These are phyloP conservation scores for Diplodia intermedia DNA, from an alignment of 2,329 filamentous ascomycete genomes.

Conservation along the genomic window DNA sequence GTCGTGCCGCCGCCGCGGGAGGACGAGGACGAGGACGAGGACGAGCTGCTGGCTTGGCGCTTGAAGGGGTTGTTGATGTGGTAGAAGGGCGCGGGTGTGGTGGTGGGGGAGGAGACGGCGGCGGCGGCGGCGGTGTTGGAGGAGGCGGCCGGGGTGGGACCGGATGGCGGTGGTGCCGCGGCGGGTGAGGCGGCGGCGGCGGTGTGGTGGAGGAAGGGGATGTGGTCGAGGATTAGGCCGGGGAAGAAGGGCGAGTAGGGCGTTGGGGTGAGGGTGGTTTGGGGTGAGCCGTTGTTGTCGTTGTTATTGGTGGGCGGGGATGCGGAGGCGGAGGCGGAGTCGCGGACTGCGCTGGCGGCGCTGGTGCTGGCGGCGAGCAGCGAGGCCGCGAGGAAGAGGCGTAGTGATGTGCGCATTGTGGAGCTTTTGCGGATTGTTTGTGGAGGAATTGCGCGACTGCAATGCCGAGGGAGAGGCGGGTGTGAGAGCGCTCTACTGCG, in stretches of 20 bases:
- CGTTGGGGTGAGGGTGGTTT: background rate
- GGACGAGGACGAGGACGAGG: background rate
- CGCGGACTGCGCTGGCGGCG: slow-evolving; percentile 6
- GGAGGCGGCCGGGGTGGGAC: background rate
- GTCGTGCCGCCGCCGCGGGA: slow-evolving; percentile 41
- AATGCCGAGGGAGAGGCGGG: background rate
- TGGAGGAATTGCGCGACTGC: background rate
- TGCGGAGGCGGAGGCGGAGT: background rate
- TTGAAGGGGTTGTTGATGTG: slow-evolving; percentile 8
- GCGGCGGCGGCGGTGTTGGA: background rate
- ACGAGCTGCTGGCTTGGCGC: slow-evolving; percentile 34
- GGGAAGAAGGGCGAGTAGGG: slow-evolving; percentile 27
- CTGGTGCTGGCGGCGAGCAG: slow-evolving; percentile 16
- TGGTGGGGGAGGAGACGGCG: background rate
- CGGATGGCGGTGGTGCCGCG: background rate
- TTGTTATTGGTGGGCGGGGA: slow-evolving; percentile 2
- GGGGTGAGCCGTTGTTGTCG: slow-evolving; percentile 8
- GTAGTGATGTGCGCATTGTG: slow-evolving; percentile 19
- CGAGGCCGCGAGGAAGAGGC: slow-evolving; percentile 13
- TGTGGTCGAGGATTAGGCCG: slow-evolving; percentile 20
- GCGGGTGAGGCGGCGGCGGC: background rate
- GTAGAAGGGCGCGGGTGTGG: background rate
- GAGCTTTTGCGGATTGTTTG: background rate
- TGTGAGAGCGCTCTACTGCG: background rate
- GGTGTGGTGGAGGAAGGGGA: slow-evolving; percentile 7